These are phyloP conservation scores for Silene conica DNA, from an alignment of 148 eudicot genomes.

Conservation along the genomic window DNA sequence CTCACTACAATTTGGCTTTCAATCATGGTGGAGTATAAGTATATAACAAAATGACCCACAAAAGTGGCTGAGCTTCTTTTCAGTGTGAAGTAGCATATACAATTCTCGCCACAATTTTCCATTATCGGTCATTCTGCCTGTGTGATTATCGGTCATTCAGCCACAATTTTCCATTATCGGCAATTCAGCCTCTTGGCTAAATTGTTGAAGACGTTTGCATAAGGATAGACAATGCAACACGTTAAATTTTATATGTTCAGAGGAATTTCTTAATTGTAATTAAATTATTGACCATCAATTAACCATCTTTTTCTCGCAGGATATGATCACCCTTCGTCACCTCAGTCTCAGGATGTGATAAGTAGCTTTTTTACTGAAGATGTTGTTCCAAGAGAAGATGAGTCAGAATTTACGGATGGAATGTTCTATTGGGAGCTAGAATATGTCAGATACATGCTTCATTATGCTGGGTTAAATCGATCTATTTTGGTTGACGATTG, in stretches of 20 bases:
- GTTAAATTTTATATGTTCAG: neutral
- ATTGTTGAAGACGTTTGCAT: conserved; percentile 7
- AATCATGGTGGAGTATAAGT: no score
- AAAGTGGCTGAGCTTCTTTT: no score
- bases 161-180: no score
- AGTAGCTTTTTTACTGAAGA: conserved; percentile 35
- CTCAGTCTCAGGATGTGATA: conserved; percentile 34
- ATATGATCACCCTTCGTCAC: conserved; percentile 33
- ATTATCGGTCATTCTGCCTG: no score
- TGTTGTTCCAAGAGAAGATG: conserved; percentile 36
- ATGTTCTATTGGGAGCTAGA: conserved; percentile 57
- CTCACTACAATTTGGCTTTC: no score
- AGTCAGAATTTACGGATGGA: conserved; percentile 33
- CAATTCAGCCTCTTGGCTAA: neutral
- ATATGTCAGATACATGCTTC: conserved; percentile 49
- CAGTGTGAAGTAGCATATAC: no score
- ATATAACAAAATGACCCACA: no score
- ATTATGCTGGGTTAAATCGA: conserved; percentile 46
- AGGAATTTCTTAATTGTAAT: neutral
- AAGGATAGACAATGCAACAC: neutral
- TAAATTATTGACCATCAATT: neutral
- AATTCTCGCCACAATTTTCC: no score
- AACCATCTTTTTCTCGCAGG: conserved; percentile 39
- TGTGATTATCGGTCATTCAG: no score
- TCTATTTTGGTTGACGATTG: conserved; percentile 38